Conservation (phyloP, 1,284 basidiomycete genomes). For the Melampsora americana region DNA sequence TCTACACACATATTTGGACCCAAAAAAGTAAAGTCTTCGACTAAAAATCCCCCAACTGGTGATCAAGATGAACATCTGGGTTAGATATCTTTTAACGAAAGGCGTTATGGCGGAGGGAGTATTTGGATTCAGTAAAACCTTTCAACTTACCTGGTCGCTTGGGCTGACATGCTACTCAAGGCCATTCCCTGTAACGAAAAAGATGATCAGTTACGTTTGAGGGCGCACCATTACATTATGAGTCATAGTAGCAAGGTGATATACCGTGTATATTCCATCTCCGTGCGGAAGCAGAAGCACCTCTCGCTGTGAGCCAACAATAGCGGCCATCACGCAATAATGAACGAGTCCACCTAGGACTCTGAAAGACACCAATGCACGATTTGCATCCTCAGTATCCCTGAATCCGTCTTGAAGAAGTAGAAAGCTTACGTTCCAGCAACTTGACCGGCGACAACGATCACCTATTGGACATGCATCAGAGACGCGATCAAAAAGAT, state of each 20-base stretch:
- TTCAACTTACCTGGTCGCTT: slow-evolving; percentile 27
- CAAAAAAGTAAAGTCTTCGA: slow-evolving; percentile 12
- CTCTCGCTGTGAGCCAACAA: slow-evolving; percentile 39
- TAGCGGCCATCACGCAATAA: slow-evolving; percentile 22
- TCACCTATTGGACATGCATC: slow-evolving; percentile 2
- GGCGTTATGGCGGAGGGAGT: neutral
- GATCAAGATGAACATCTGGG: neutral
- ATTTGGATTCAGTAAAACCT: neutral
- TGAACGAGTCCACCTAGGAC: slow-evolving; percentile 31
- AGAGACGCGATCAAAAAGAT: neutral
- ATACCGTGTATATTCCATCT: slow-evolving; percentile 32
- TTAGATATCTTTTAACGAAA: neutral
- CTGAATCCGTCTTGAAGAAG: too few species aligned
- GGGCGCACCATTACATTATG: neutral
- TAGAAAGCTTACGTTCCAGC: slow-evolving; percentile 27
- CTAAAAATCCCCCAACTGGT: slow-evolving; percentile 41
- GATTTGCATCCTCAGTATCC: neutral
- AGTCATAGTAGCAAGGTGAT: neutral
- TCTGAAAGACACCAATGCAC: neutral
- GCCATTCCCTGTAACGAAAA: slow-evolving; percentile 31
- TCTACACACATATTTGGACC: slow-evolving; percentile 30
- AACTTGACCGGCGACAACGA: slow-evolving; percentile 29
- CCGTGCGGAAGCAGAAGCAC: slow-evolving; percentile 39
- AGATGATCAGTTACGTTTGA: neutral
- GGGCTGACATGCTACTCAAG: slow-evolving; percentile 24